phyloP scores from a whole-genome alignment of 116 monocot genomes.

The Posidonia oceanica region DNA sequence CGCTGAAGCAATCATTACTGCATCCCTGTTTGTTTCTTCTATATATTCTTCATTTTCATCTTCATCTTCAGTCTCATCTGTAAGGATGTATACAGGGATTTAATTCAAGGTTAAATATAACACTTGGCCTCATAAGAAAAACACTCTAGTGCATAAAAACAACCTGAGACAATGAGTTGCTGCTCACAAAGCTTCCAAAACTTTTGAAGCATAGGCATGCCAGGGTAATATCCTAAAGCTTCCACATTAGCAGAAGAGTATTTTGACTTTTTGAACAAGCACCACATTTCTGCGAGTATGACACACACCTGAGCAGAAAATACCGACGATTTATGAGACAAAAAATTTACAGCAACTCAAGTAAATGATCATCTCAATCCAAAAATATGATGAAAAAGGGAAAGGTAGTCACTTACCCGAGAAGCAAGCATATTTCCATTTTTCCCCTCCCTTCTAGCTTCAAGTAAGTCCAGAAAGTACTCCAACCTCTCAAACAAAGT shows the following conservation, averaged over 20 bases:
- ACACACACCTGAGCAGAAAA: slow-evolving; percentile 44
- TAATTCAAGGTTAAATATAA: not conserved
- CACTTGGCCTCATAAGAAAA: not conserved
- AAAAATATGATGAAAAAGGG: not conserved
- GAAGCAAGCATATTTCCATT: slow-evolving; percentile 46
- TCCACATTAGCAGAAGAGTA: slow-evolving; percentile 57
- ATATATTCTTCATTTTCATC: slow-evolving; percentile 93
- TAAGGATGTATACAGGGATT: not conserved
- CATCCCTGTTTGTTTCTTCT: slow-evolving; percentile 78
- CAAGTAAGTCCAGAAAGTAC: slow-evolving; percentile 25
- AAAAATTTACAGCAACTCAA: not conserved
- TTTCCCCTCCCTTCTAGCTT: slow-evolving; percentile 38
- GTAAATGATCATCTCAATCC: not conserved
- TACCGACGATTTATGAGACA: not conserved
- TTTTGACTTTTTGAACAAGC: slow-evolving; percentile 66
- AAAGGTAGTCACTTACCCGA: slow-evolving; percentile 31
- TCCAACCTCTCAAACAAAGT: slow-evolving; percentile 59
- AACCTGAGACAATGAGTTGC: slow-evolving; percentile 70
- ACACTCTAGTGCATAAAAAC: not conserved
- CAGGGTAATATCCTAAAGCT: slow-evolving; percentile 64
- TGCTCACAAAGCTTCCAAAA: slow-evolving; percentile 89
- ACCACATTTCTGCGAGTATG: slow-evolving; percentile 86
- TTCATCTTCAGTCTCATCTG: slow-evolving; percentile 99
- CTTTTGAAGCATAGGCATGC: slow-evolving; percentile 30
- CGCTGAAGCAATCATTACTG: slow-evolving; percentile 74